Evolutionary conservation across 202 grass and related monocot species (phyloP), one percentile per base, ranked within the genome.

Genomic region (Zizania palustris): DNA sequence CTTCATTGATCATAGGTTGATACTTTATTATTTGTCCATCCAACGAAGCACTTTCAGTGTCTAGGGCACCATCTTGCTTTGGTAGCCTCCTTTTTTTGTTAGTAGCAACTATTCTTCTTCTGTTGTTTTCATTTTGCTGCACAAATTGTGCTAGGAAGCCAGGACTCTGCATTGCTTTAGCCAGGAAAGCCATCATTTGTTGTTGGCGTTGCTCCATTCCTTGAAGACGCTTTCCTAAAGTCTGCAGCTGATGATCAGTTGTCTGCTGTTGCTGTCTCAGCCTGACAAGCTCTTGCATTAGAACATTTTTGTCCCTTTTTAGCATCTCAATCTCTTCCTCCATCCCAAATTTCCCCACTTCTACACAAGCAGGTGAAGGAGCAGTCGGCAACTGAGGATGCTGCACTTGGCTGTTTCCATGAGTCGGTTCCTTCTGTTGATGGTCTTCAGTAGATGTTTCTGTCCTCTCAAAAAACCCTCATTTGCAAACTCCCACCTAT

Each of bases 401-500:
- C 73, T 94, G 89, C 21, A 68, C 65, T 51, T 92, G 91, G 48
- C n/a, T 65, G 46, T 86, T 88, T 34, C 72, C 88, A 67, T 90
- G 87, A 69, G 82, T 87, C 64, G 92, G 82, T 87, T 95, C 83
- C 96, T 80, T 69, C 96, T 82, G 55, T 87, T 99, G 78, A 98
- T 95, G 28, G 91, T 95, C 84, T 92, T 98, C 56, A 98, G 63
- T n/a, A 98, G 77, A 83, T 92, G 87, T 72, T 98, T 98, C 45
- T 92, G 91, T 18, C 91, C 91, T 82, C 91, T 83, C 72, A 98
- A 72, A 81, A 98, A 98, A 58, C 95, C 95, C 59, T 98, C 95
- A 44, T 98, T 98, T 65, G 95, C 91, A 85, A 98, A 98, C 69
- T 98, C 95, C 95, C 95, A 98, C 66, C 87, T 87, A 80, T 98